Evolutionary conservation across 345 rosid species (phyloP).

Genomic region (Pistacia atlantica): DNA sequence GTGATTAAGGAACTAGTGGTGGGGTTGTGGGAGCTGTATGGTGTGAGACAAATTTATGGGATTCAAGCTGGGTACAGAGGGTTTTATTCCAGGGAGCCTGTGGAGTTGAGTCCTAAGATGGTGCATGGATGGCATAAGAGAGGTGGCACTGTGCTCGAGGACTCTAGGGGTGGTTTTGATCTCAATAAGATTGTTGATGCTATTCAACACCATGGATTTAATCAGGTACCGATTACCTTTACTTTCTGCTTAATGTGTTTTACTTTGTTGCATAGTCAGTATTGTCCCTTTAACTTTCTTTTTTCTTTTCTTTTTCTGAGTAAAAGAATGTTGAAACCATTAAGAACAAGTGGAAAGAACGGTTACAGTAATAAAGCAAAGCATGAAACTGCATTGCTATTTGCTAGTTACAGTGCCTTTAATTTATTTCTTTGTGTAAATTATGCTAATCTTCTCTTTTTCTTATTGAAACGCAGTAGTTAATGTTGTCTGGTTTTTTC

Average conservation of each 20-base stretch:
- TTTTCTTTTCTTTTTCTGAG: no score
- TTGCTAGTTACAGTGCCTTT: background rate
- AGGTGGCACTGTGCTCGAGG: conserved; percentile 85
- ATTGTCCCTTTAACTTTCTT: no score
- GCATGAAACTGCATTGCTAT: background rate
- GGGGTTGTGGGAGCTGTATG: conserved; percentile 87
- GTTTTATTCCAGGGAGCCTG: conserved; percentile 60
- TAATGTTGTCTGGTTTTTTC: background rate
- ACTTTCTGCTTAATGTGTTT: background rate
- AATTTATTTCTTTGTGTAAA: background rate
- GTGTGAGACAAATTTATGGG: conserved; percentile 71
- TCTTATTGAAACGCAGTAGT: background rate
- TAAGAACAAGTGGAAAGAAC: no score
- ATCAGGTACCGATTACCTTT: conserved; percentile 51
- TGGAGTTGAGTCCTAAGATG: conserved; percentile 59
- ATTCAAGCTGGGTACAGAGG: conserved; percentile 86
- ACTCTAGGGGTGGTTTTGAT: conserved; percentile 84
- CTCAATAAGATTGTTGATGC: conserved; percentile 70
- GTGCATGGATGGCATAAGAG: conserved; percentile 71
- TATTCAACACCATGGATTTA: conserved; percentile 51
- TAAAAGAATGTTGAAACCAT: background rate
- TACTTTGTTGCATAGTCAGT: no score
- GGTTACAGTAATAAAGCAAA: background rate
- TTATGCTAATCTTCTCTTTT: no score
- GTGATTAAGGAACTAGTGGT: conserved; percentile 86